Evolutionary conservation across 106 monocot species (phyloP).

Genomic region (Phalaenopsis aphrodite): DNA sequence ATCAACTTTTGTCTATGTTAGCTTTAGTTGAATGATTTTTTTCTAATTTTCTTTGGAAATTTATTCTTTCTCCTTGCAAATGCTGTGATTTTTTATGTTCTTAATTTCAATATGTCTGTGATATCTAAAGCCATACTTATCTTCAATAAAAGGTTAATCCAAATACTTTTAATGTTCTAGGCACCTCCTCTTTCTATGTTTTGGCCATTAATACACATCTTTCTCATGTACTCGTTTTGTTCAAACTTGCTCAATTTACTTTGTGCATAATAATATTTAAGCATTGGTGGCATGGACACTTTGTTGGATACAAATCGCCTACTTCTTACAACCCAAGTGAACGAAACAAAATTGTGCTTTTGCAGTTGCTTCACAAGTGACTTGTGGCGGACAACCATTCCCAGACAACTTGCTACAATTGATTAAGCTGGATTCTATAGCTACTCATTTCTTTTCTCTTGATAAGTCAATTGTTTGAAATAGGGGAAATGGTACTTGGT

Average conservation of each 20-base stretch:
- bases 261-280: background rate
- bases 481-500: no score
- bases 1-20: background rate
- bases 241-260: background rate
- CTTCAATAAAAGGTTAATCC: background rate
- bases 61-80: no score
- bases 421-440: no score
- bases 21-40: background rate
- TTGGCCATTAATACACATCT: background rate
- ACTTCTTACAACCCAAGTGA: no score
- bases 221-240: constrained; percentile 1
- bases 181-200: background rate
- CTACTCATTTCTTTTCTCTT: no score
- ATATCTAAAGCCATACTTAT: background rate
- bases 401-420: no score
- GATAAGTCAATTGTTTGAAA: no score
- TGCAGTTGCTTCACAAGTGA: no score
- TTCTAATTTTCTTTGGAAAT: background rate
- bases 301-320: no score
- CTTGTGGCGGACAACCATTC: no score
- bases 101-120: background rate
- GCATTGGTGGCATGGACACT: background rate
- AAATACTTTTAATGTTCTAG: background rate
- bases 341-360: no score
- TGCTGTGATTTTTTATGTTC: background rate